Base-by-base conservation (phyloP, 352 stramenopile genomes). In the Phytophthora idaei region DNA sequence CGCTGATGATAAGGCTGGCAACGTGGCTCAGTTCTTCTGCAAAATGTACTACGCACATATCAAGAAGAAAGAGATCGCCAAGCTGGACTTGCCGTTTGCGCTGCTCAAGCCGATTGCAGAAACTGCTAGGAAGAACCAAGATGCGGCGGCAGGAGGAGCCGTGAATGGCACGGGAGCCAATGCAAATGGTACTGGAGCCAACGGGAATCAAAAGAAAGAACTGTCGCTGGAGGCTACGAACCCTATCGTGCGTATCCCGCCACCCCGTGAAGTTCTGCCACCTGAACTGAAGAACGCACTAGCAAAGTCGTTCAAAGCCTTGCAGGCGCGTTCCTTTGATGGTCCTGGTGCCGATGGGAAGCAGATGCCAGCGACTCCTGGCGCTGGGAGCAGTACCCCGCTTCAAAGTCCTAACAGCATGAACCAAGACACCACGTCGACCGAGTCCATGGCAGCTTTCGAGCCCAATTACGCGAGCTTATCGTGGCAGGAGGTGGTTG, bases 11-110 rank as follows among this genome's bases (percentile, higher is more conserved):
- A 93, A 90, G 48, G 58, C 69, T 44, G 81, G 82, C 14, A 90
- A 77, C 32, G 72, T 94, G 28, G 87, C 87, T 12, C 81, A 90
- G 57, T 94, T 93, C 39, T 94, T 94, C 42, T 92, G 84, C 68
- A 89, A 85, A 34, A 85, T 94, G 83, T 94, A 93, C 55, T 92
- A 92, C 52, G 78, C 74, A 3, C 87, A 94, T 52, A 86, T 87
- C 25, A 93, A 93, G 67, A 92, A 90, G 55, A 89, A 90, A 67
- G 83, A 92, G 54, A 90, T 92, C 9, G 85, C 74, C 8, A 93
- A 92, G 58, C 60, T 92, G 4, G 84, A 94, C 50, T 71, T 94
- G 32, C 87, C 87, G 1, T 80, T 91, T 50, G 77, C 83, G 6
- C 67, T 94, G 15, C 70, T 94, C 17, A 85, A 78, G 21, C 80